Evolutionary conservation across 768 basidiomycete species (phyloP).

Genomic region (Suillus hirtellus): DNA sequence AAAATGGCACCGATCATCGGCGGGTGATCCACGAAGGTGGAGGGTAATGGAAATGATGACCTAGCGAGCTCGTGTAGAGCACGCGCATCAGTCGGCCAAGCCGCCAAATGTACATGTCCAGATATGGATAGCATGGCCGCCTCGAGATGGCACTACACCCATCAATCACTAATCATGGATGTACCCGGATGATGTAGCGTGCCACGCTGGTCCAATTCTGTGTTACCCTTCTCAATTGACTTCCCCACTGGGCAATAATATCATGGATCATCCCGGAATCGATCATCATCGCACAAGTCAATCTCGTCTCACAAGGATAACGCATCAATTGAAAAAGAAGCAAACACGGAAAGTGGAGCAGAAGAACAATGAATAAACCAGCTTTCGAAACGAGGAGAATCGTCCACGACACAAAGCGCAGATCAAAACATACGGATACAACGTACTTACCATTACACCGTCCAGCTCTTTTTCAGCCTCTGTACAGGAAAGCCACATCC

Average conservation of each 20-base stretch:
- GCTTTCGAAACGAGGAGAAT: background rate
- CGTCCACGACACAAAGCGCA: slow-evolving; percentile 8
- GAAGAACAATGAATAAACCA: background rate
- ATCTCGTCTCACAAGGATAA: background rate
- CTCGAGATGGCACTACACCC: slow-evolving; percentile 23
- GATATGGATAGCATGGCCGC: slow-evolving; percentile 23
- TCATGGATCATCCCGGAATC: slow-evolving; percentile 3
- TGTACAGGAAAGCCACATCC: slow-evolving; percentile 34
- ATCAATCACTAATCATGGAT: slow-evolving; percentile 28
- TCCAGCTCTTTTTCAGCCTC: slow-evolving; percentile 30
- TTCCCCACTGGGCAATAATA: background rate
- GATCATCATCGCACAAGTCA: slow-evolving; percentile 6
- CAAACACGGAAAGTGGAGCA: slow-evolving; percentile 3
- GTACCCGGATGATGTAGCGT: background rate
- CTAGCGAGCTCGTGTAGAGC: slow-evolving; percentile 19
- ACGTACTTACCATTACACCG: slow-evolving; percentile 28
- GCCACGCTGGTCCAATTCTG: slow-evolving; percentile 1
- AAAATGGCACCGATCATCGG: slow-evolving; percentile 8
- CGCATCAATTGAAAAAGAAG: slow-evolving; percentile 6
- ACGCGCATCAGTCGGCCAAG: slow-evolving; percentile 19
- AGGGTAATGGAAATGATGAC: slow-evolving; percentile 17
- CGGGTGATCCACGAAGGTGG: slow-evolving; percentile 8
- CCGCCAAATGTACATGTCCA: slow-evolving; percentile 14
- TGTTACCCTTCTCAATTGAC: background rate
- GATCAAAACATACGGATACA: slow-evolving; percentile 8